Percentiles rank a stretch among this genome's conserved stretches.
These are phyloP conservation scores for Syncephalastrum sp. DNA, from an alignment of 371 early-diverging fungal genomes.

Conservation along the genomic window DNA sequence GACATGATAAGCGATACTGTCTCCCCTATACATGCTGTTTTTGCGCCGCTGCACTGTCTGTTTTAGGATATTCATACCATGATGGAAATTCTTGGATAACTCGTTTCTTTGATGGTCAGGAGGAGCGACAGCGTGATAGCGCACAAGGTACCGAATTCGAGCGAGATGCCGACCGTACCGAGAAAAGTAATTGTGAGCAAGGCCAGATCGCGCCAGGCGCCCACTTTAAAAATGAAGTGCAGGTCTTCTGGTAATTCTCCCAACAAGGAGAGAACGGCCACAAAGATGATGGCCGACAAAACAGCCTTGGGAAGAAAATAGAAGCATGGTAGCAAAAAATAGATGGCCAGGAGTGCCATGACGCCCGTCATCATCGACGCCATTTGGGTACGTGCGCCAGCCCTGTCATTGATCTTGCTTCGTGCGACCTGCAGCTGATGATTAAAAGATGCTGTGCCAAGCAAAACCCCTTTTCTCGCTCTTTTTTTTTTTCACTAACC, in stretches of 20 bases:
- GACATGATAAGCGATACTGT: neutral
- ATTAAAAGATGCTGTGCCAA: neutral
- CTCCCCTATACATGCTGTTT: constrained; percentile 4
- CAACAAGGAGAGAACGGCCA: constrained; percentile 82
- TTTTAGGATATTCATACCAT: constrained; percentile 46
- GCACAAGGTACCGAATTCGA: constrained; percentile 89
- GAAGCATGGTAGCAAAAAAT: constrained; percentile 79
- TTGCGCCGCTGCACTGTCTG: too few species aligned
- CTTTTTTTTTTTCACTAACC: constrained; percentile 24
- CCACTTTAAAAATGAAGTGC: constrained; percentile 75
- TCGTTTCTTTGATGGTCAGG: constrained; percentile 88
- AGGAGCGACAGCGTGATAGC: constrained; percentile 84
- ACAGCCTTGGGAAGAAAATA: constrained; percentile 87
- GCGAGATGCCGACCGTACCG: constrained; percentile 79
- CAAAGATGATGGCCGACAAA: constrained; percentile 81
- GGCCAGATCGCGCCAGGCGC: constrained; percentile 85
- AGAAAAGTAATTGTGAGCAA: constrained; percentile 80
- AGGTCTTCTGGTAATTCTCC: constrained; percentile 80
- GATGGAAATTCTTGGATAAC: constrained; percentile 78
- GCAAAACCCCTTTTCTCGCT: neutral
- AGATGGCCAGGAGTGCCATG: constrained; percentile 74
- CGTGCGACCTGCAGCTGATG: constrained; percentile 61
- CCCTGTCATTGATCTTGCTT: constrained; percentile 86
- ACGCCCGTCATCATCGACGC: constrained; percentile 78
- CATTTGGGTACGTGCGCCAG: constrained; percentile 88